These are phyloP conservation scores for Friedmanniomyces endolithicus DNA, from an alignment of 495 filamentous ascomycete genomes.

Conservation along the genomic window DNA sequence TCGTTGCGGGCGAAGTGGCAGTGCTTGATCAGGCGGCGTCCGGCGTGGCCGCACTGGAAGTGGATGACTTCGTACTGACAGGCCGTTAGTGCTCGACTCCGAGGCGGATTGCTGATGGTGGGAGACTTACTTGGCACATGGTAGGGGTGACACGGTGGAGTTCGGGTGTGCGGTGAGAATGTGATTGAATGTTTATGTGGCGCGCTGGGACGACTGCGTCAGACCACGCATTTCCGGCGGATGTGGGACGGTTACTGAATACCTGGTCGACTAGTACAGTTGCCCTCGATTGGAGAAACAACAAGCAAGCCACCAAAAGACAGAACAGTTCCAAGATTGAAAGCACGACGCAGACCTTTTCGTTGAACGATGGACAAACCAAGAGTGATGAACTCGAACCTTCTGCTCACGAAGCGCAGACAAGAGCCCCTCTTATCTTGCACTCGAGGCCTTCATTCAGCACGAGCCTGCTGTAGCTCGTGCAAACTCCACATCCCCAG, in stretches of 20 bases:
- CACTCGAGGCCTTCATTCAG: not conserved
- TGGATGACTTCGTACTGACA: constrained; percentile 48
- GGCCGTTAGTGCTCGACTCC: too few species aligned
- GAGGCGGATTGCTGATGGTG: not conserved
- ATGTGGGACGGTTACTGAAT: not conserved
- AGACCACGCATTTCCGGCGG: not conserved
- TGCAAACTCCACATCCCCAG: not conserved
- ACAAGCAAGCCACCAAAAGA: constrained; percentile 8
- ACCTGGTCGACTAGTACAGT: not conserved
- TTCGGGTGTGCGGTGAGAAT: too few species aligned
- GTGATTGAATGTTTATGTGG: too few species aligned
- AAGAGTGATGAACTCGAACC: not conserved
- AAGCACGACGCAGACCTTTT: constrained; percentile 8
- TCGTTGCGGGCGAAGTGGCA: constrained; percentile 62
- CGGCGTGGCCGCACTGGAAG: constrained; percentile 47
- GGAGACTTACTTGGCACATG: constrained; percentile 12
- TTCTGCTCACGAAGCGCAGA: too few species aligned
- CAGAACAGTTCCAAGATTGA: constrained; percentile 7
- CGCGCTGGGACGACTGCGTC: not conserved
- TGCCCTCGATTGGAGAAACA: not conserved
- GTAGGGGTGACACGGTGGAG: not conserved
- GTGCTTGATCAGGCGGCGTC: constrained; percentile 44
- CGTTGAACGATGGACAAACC: not conserved
- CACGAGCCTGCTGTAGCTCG: constrained; percentile 17
- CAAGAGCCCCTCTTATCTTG: not conserved